A percentile compares a stretch with the other conserved stretches of the same genome.
These are phyloP conservation scores for Forsythia suspensa DNA, from an alignment of 257 asterid species.

Conservation along the genomic window DNA sequence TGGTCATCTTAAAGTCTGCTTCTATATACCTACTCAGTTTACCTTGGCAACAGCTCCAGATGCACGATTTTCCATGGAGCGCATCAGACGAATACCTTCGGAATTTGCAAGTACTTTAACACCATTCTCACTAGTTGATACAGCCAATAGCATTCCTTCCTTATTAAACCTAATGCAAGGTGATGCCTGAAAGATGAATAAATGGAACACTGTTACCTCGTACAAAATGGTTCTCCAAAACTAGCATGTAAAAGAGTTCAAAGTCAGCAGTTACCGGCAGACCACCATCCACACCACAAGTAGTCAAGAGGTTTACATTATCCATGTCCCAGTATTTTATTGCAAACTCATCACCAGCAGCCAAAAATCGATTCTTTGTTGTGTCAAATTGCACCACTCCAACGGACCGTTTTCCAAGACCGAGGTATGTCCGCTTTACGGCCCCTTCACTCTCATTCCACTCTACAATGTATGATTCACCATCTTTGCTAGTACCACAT, in stretches of 20 bases:
- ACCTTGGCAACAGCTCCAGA: slow-evolving; percentile 47
- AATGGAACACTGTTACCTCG: slow-evolving; percentile 3
- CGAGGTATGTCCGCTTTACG: slow-evolving; percentile 52
- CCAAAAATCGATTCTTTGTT: slow-evolving; percentile 59
- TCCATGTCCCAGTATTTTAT: slow-evolving; percentile 81
- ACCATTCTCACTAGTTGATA: slow-evolving; percentile 62
- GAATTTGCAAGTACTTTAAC: slow-evolving; percentile 60
- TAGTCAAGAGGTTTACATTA: slow-evolving; percentile 38
- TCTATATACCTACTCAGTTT: slow-evolving; percentile 5
- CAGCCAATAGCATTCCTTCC: slow-evolving; percentile 64
- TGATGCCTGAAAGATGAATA: slow-evolving; percentile 50
- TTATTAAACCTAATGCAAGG: slow-evolving; percentile 67
- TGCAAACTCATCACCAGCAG: slow-evolving; percentile 65
- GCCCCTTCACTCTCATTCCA: slow-evolving; percentile 74
- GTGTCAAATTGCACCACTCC: slow-evolving; percentile 74
- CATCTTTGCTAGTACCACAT: slow-evolving; percentile 66
- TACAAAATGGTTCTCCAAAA: slow-evolving; percentile 8
- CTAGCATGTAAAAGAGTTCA: slow-evolving; percentile 3
- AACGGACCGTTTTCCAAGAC: slow-evolving; percentile 48
- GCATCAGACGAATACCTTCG: slow-evolving; percentile 42
- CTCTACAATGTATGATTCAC: slow-evolving; percentile 60
- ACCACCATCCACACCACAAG: slow-evolving; percentile 62
- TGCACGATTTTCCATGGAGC: slow-evolving; percentile 38
- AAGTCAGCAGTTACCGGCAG: slow-evolving; percentile 45
- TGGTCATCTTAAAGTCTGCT: neutral